These are phyloP conservation scores for Blumeria hordei DNA, from an alignment of 2,329 filamentous ascomycete species.

Conservation along the genomic window DNA sequence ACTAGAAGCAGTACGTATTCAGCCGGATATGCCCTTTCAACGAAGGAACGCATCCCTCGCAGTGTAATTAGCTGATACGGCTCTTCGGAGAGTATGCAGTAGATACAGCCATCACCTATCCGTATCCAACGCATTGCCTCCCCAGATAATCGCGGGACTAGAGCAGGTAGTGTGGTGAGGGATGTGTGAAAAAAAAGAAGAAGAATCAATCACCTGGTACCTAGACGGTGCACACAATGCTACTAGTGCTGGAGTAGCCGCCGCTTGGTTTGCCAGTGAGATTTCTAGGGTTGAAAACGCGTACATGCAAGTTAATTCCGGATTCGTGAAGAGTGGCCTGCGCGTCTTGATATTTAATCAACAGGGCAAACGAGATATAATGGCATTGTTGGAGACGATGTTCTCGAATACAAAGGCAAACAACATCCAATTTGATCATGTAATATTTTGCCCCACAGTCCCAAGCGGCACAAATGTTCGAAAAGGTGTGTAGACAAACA, in stretches of 20 bases:
- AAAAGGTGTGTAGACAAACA: slow-evolving; percentile 12
- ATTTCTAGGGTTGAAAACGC: background rate
- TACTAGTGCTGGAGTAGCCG: slow-evolving; percentile 65
- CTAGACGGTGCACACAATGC: slow-evolving; percentile 84
- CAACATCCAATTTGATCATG: slow-evolving; percentile 35
- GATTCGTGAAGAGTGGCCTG: slow-evolving; percentile 13
- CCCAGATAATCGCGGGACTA: slow-evolving; percentile 46
- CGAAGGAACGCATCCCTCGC: slow-evolving; percentile 30
- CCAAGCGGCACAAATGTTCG: slow-evolving; percentile 25
- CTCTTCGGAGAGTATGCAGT: slow-evolving; percentile 20
- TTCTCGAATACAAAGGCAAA: slow-evolving; percentile 23
- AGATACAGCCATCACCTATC: slow-evolving; percentile 6
- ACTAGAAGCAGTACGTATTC: slow-evolving; percentile 21
- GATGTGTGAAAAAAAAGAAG: slow-evolving; percentile 40
- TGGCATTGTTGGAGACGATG: slow-evolving; percentile 28
- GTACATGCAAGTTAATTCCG: background rate
- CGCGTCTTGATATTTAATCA: slow-evolving; percentile 73
- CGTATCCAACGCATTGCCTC: slow-evolving; percentile 22
- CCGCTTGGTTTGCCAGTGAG: slow-evolving; percentile 51
- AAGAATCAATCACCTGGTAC: slow-evolving; percentile 48
- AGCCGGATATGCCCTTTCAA: slow-evolving; percentile 30
- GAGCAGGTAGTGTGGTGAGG: slow-evolving; percentile 57
- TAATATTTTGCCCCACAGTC: slow-evolving; percentile 59
- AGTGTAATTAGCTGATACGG: slow-evolving; percentile 26
- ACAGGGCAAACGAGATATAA: slow-evolving; percentile 22